phyloP scores from a whole-genome alignment of 2,329 filamentous ascomycete genomes.

The Fusarium torreyae region DNA sequence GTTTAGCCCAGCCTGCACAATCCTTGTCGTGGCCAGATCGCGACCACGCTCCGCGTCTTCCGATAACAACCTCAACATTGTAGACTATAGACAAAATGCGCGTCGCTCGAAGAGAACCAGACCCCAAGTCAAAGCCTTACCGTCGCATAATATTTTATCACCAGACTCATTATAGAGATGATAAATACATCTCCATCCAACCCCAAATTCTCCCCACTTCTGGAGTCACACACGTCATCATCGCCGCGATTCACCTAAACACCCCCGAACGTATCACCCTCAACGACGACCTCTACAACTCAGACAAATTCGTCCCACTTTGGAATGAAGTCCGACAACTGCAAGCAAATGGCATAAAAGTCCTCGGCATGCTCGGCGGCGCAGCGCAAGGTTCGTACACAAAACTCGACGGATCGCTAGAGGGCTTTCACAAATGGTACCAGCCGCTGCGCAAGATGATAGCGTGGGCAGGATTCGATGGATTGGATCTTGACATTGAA shows the following conservation, averaged over 20 bases:
- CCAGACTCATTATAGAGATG: slow-evolving; percentile 62
- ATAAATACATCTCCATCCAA: slow-evolving; percentile 64
- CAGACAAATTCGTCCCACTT: slow-evolving; percentile 76
- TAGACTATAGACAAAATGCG: slow-evolving; percentile 21
- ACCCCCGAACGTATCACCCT: slow-evolving; percentile 75
- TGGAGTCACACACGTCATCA: slow-evolving; percentile 80
- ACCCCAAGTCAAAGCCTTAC: slow-evolving; percentile 2
- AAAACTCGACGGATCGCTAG: slow-evolving; percentile 68
- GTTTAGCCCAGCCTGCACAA: background rate
- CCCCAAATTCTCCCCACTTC: slow-evolving; percentile 61
- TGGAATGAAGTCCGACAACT: slow-evolving; percentile 82
- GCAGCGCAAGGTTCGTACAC: slow-evolving; percentile 80
- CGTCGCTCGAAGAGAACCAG: slow-evolving; percentile 4
- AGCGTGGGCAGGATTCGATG: slow-evolving; percentile 71
- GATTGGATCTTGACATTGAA: slow-evolving; percentile 83
- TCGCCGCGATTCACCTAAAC: slow-evolving; percentile 87
- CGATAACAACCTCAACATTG: slow-evolving; percentile 1
- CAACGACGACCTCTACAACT: slow-evolving; percentile 80
- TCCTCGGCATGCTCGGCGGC: slow-evolving; percentile 88
- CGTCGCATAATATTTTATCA: slow-evolving; percentile 65
- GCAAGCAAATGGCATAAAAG: slow-evolving; percentile 80
- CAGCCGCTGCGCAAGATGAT: slow-evolving; percentile 76
- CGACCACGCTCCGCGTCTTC: slow-evolving; percentile 18
- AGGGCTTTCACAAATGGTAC: slow-evolving; percentile 82
- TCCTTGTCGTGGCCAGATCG: background rate